Conservation (phyloP, 306 rosid genomes). For the Inga laurina region DNA sequence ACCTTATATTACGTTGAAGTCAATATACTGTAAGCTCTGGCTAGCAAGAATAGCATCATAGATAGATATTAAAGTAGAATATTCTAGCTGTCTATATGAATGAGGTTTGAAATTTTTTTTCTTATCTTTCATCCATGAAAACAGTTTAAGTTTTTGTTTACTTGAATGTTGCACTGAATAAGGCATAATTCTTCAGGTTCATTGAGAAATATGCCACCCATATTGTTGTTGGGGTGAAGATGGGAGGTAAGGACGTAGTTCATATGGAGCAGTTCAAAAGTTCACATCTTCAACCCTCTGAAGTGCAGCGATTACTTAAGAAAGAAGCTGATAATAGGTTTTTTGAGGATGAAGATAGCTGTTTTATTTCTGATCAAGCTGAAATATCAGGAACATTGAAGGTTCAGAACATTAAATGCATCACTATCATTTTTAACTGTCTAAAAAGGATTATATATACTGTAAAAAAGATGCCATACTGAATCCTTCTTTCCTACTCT, state of each 20-base stretch:
- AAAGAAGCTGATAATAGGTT: constrained; percentile 55
- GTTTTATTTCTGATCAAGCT: constrained; percentile 15
- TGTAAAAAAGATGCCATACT: neutral
- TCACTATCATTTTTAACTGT: neutral
- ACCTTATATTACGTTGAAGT: neutral
- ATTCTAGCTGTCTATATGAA: neutral
- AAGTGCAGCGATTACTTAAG: constrained; percentile 58
- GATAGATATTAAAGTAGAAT: neutral
- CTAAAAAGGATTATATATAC: neutral
- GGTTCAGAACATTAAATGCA: constrained; percentile 36
- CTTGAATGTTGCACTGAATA: constrained; percentile 7
- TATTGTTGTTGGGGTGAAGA: constrained; percentile 64
- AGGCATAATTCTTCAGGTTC: constrained; percentile 46
- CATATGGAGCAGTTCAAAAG: constrained; percentile 52
- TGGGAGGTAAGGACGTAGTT: constrained; percentile 71
- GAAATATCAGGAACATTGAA: constrained; percentile 37
- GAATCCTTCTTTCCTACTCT: neutral
- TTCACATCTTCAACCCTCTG: constrained; percentile 45
- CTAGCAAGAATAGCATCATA: neutral
- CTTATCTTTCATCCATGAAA: neutral
- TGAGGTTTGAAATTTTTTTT: neutral
- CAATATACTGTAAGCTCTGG: neutral
- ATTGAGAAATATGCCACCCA: constrained; percentile 74
- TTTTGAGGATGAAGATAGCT: constrained; percentile 41
- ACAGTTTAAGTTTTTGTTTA: neutral